Evolutionary conservation across 768 basidiomycete species (phyloP).

Genomic region (Mycena vitilis): DNA sequence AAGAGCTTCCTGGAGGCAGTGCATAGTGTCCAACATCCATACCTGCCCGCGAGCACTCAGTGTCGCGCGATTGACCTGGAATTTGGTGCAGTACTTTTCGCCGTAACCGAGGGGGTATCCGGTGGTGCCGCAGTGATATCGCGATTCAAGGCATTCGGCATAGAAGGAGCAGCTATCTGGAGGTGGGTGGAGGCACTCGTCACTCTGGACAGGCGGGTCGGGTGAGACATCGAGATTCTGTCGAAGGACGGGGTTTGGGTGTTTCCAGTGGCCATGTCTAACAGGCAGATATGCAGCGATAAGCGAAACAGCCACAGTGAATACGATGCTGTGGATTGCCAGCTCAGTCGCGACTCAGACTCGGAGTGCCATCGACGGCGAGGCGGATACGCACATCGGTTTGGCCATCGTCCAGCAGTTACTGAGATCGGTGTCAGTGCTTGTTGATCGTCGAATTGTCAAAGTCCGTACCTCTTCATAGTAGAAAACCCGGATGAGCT

Average conservation of each 20-base stretch:
- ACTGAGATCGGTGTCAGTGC: background rate
- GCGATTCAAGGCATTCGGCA: slow-evolving; percentile 55
- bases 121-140: slow-evolving; percentile 55
- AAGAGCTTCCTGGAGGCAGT: slow-evolving; percentile 56
- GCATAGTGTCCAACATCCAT: slow-evolving; percentile 61
- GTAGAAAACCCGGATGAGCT: background rate
- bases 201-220: background rate
- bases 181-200: slow-evolving; percentile 46
- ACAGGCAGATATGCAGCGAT: background rate
- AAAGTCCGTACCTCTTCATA: background rate
- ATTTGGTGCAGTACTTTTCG: slow-evolving; percentile 52
- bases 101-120: slow-evolving; percentile 61
- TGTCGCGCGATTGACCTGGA: slow-evolving; percentile 42
- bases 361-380: too few species aligned
- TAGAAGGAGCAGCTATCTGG: slow-evolving; percentile 57
- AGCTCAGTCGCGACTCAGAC: slow-evolving; percentile 7
- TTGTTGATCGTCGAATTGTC: too few species aligned
- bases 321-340: background rate
- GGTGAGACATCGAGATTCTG: background rate
- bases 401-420: slow-evolving; percentile 9
- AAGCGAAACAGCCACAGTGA: background rate
- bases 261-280: background rate
- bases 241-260: background rate
- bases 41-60: slow-evolving; percentile 49
- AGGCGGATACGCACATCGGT: slow-evolving; percentile 15